A percentile compares a stretch with the other conserved stretches of the same genome.
Evolutionary conservation across 331 rosid genomes (phyloP).

Genomic region (Quercus lobata): DNA sequence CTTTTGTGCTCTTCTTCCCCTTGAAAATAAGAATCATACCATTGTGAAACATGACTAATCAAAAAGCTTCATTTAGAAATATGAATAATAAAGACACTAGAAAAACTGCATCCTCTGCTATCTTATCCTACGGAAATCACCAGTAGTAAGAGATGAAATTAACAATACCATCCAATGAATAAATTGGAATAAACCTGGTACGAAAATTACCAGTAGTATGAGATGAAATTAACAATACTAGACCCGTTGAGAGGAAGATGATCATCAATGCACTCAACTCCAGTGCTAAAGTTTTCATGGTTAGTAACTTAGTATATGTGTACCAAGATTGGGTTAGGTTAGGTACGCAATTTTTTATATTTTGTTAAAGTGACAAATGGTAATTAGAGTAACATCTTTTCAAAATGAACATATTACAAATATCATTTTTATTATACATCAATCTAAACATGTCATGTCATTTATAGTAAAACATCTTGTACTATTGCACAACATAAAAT

Average conservation of each 20-base stretch:
- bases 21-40: background rate
- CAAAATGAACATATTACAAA: no score
- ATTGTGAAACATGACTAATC: background rate
- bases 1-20: no score
- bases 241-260: slow-evolving; percentile 88
- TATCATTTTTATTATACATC: no score
- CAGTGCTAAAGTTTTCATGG: slow-evolving; percentile 92
- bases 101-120: background rate
- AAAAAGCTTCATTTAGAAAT: background rate
- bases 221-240: slow-evolving; percentile 23
- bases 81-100: background rate
- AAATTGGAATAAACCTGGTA: background rate
- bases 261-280: slow-evolving; percentile 89
- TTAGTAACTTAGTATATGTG: slow-evolving; percentile 2
- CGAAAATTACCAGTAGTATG: no score
- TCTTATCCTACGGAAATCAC: background rate
- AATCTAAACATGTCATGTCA: no score
- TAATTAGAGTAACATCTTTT: no score
- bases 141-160: slow-evolving; percentile 3
- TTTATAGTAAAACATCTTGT: no score
- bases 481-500: no score
- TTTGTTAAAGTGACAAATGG: no score
- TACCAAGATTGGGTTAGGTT: no score
- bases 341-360: no score
- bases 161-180: no score